Conservation (phyloP, 805 yeast genomes). For the Phaffomyces antillensis region DNA sequence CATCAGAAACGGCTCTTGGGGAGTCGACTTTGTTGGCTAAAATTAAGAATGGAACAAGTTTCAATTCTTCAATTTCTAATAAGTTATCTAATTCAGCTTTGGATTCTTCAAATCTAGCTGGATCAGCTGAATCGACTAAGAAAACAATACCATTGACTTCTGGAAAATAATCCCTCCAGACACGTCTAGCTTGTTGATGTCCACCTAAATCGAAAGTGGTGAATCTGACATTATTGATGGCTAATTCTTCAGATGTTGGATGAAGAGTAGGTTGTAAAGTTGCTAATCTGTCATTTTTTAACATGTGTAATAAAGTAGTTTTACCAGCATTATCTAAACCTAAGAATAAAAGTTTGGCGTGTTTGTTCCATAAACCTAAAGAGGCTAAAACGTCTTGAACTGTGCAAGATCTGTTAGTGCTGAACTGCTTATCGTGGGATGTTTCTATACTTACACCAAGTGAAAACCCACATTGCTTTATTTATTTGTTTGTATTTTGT, state of each 20-base stretch:
- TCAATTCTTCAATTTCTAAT: constrained; percentile 86
- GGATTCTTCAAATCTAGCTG: constrained; percentile 91
- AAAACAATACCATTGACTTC: constrained; percentile 97
- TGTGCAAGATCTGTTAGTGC: constrained; percentile 1
- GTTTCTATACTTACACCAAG: constrained; percentile 33
- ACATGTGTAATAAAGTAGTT: constrained; percentile 80
- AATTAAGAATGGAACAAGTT: constrained; percentile 83
- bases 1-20: constrained; percentile 90
- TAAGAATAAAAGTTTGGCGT: constrained; percentile 89
- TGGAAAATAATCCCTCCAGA: constrained; percentile 99
- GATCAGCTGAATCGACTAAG: constrained; percentile 94
- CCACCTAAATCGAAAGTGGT: constrained; percentile 99
- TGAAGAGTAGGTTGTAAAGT: constrained; percentile 96
- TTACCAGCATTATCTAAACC: constrained; percentile 99
- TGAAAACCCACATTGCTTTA: constrained; percentile 35
- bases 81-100: constrained; percentile 91
- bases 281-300: constrained; percentile 93
- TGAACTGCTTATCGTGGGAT: not conserved
- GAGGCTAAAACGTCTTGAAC: constrained; percentile 60
- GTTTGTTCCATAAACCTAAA: constrained; percentile 84
- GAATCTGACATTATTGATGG: constrained; percentile 93
- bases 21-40: constrained; percentile 96
- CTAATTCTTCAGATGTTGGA: constrained; percentile 96
- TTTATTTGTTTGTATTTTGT: not conserved
- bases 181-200: constrained; percentile 96